These are phyloP conservation scores for Passalora sequoiae DNA, from an alignment of 2,329 filamentous ascomycete genomes.

Conservation along the genomic window DNA sequence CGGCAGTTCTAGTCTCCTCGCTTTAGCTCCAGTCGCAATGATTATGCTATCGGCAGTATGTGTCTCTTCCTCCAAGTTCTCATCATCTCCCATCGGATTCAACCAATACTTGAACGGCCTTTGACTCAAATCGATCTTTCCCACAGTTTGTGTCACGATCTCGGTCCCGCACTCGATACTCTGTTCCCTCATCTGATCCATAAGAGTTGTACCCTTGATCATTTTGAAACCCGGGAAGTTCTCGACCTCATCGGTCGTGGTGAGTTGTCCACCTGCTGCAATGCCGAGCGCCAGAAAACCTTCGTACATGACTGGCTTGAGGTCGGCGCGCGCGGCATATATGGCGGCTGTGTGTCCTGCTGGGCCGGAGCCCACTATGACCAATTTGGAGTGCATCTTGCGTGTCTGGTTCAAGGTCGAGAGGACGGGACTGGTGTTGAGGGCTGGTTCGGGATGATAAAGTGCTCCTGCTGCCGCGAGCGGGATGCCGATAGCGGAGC, in stretches of 20 bases:
- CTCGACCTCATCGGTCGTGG: slow-evolving; percentile 96
- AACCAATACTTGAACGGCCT: slow-evolving; percentile 86
- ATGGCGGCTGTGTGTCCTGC: slow-evolving; percentile 96
- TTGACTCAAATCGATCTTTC: slow-evolving; percentile 74
- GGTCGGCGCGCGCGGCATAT: slow-evolving; percentile 88
- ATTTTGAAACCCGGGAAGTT: slow-evolving; percentile 95
- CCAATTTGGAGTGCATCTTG: slow-evolving; percentile 88
- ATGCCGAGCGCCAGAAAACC: slow-evolving; percentile 97
- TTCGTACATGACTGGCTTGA: slow-evolving; percentile 94
- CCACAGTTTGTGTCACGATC: slow-evolving; percentile 88
- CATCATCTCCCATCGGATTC: slow-evolving; percentile 70
- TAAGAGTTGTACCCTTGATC: slow-evolving; percentile 81
- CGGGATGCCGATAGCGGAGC: slow-evolving; percentile 67
- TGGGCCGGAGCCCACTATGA: slow-evolving; percentile 76
- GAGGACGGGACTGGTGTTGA: slow-evolving; percentile 26
- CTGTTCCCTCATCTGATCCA: slow-evolving; percentile 93
- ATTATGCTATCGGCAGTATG: slow-evolving; percentile 91
- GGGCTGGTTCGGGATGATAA: slow-evolving; percentile 40
- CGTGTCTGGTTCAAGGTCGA: slow-evolving; percentile 34
- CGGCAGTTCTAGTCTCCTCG: slow-evolving; percentile 70
- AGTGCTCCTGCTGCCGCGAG: slow-evolving; percentile 67
- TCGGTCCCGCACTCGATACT: slow-evolving; percentile 87
- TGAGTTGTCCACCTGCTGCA: slow-evolving; percentile 91
- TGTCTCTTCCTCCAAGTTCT: slow-evolving; percentile 59
- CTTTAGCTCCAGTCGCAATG: slow-evolving; percentile 91